phyloP scores from a whole-genome alignment of 1,284 basidiomycete species.

The Exsudoporus floridanus region DNA sequence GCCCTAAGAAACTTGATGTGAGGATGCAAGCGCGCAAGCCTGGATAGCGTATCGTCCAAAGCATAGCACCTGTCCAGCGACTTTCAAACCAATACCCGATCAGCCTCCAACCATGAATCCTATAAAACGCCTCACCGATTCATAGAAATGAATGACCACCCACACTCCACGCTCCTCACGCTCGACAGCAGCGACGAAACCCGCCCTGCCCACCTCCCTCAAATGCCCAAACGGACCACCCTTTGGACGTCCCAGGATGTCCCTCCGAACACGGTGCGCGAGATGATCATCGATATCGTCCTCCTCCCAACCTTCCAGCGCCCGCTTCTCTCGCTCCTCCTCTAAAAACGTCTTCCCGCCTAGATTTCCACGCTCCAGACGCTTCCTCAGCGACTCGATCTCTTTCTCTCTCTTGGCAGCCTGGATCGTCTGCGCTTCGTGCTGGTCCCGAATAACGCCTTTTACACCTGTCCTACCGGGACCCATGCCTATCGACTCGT shows the following conservation, averaged over 20 bases:
- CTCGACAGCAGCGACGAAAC: slow-evolving; percentile 76
- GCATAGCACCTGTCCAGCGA: slow-evolving; percentile 70
- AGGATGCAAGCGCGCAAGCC: slow-evolving; percentile 67
- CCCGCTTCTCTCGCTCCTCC: slow-evolving; percentile 61
- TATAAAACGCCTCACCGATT: slow-evolving; percentile 57
- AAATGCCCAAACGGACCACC: slow-evolving; percentile 75
- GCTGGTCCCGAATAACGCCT: slow-evolving; percentile 75
- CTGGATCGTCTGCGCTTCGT: slow-evolving; percentile 60
- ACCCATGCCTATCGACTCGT: slow-evolving; percentile 72
- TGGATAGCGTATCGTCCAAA: slow-evolving; percentile 67
- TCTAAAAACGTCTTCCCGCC: slow-evolving; percentile 69
- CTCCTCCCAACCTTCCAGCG: slow-evolving; percentile 34
- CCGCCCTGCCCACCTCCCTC: slow-evolving; percentile 73
- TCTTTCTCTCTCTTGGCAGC: slow-evolving; percentile 50
- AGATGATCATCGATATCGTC: slow-evolving; percentile 11
- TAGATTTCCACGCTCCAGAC: slow-evolving; percentile 61
- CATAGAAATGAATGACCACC: slow-evolving; percentile 83
- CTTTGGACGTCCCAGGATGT: slow-evolving; percentile 48
- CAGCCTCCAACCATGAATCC: neutral
- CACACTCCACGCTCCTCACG: slow-evolving; percentile 66
- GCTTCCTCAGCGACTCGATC: slow-evolving; percentile 47
- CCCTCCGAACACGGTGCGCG: slow-evolving; percentile 22
- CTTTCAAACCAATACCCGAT: slow-evolving; percentile 37
- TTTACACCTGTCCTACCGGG: slow-evolving; percentile 82
- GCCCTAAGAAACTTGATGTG: slow-evolving; percentile 78